These are phyloP conservation scores for Pseudogymnoascus sp. DNA, from an alignment of 2,329 filamentous ascomycete genomes.

Conservation along the genomic window DNA sequence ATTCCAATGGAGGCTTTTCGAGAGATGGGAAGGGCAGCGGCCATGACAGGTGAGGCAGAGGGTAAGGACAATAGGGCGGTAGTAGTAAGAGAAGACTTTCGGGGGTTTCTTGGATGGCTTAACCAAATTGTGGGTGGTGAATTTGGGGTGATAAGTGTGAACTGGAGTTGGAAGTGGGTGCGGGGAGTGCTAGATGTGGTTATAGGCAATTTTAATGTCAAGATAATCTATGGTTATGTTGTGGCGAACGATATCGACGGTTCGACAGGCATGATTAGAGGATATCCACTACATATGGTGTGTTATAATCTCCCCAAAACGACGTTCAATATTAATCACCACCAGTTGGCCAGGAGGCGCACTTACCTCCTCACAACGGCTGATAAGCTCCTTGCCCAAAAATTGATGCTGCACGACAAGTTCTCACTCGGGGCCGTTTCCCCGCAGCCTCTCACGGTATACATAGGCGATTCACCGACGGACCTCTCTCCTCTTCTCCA, in stretches of 20 bases:
- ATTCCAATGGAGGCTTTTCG: constrained; percentile 15
- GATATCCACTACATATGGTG: not conserved
- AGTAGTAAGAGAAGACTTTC: not conserved
- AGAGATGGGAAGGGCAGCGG: constrained; percentile 14
- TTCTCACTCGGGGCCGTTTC: not conserved
- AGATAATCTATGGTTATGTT: not conserved
- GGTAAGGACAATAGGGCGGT: not conserved
- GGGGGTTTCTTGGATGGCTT: not conserved
- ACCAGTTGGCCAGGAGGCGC: constrained; percentile 10
- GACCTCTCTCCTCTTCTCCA: constrained; percentile 25
- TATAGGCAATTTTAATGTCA: not conserved
- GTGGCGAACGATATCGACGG: not conserved
- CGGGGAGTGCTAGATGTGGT: constrained; percentile 12
- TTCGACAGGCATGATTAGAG: not conserved
- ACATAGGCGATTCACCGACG: constrained; percentile 26
- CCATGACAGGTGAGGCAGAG: constrained; percentile 9
- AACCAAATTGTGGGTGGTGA: not conserved
- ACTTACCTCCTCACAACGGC: constrained; percentile 16
- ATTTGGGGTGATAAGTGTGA: constrained; percentile 6
- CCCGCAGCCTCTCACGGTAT: constrained; percentile 12
- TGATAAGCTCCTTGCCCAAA: constrained; percentile 20
- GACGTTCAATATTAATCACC: constrained; percentile 15
- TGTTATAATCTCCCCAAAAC: constrained; percentile 11
- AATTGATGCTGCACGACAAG: constrained; percentile 9
- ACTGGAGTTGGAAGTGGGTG: constrained; percentile 18